These are phyloP conservation scores for Tylopilus rubrobrunneus DNA, from an alignment of 768 basidiomycete genomes.

Conservation along the genomic window DNA sequence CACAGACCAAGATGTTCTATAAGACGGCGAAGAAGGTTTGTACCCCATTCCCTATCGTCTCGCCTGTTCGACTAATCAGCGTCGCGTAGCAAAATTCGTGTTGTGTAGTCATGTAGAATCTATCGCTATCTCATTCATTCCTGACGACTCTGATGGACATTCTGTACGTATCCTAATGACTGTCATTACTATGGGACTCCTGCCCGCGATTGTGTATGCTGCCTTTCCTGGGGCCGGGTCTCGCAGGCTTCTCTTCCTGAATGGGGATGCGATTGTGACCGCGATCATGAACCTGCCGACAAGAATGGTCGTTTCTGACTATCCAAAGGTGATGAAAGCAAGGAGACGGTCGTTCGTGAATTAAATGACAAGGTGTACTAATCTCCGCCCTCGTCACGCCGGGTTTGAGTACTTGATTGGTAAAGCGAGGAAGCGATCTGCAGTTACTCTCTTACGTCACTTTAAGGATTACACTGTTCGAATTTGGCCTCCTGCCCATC, in stretches of 20 bases:
- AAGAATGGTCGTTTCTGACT: too few species aligned
- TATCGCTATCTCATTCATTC: conserved; percentile 9
- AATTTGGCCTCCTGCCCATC: too few species aligned
- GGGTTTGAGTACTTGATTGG: too few species aligned
- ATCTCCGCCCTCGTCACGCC: too few species aligned
- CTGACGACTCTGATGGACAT: conserved; percentile 15
- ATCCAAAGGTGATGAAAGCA: too few species aligned
- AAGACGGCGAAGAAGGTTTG: conserved; percentile 98
- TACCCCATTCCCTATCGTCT: neutral
- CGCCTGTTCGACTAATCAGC: conserved; percentile 6
- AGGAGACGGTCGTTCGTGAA: too few species aligned
- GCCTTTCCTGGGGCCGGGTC: conserved; percentile 1
- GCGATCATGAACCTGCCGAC: neutral
- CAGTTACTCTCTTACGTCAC: too few species aligned
- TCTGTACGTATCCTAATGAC: conserved; percentile 19
- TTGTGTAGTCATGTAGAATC: conserved; percentile 75
- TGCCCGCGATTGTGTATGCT: conserved; percentile 4
- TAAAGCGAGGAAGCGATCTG: too few species aligned
- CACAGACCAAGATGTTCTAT: conserved; percentile 97
- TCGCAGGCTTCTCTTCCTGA: neutral
- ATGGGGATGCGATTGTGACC: neutral
- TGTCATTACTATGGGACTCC: conserved; percentile 3
- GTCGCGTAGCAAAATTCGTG: conserved; percentile 87
- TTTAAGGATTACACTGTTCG: too few species aligned
- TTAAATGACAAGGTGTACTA: too few species aligned